phyloP scores from a whole-genome alignment of 2,329 filamentous ascomycete genomes.

The Alternaria sp. region DNA sequence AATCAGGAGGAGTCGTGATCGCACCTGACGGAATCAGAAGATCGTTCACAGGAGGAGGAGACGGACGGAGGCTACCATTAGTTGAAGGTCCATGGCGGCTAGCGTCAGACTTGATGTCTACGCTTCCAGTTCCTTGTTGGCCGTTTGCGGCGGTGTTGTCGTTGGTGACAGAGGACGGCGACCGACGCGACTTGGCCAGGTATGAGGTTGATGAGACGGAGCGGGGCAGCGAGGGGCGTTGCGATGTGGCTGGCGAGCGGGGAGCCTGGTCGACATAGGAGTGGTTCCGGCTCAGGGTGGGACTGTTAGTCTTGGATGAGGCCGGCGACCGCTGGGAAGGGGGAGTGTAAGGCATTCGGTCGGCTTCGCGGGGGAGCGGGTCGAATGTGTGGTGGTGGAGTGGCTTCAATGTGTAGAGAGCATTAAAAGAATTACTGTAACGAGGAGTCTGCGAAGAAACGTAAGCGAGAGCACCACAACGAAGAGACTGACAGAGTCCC shows the following conservation, averaged over 20 bases:
- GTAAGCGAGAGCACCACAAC: slow-evolving; percentile 21
- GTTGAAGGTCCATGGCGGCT: slow-evolving; percentile 34
- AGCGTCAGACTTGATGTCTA: slow-evolving; percentile 31
- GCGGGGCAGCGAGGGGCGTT: slow-evolving; percentile 61
- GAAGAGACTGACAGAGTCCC: not conserved
- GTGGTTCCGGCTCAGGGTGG: slow-evolving; percentile 59
- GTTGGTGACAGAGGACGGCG: slow-evolving; percentile 57
- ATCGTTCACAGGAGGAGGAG: slow-evolving; percentile 81
- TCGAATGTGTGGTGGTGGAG: slow-evolving; percentile 41
- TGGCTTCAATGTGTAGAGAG: slow-evolving; percentile 46
- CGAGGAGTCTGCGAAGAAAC: slow-evolving; percentile 12
- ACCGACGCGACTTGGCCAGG: slow-evolving; percentile 67
- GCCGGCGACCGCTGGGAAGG: slow-evolving; percentile 71
- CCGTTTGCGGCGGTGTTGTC: slow-evolving; percentile 44
- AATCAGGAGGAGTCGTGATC: slow-evolving; percentile 91
- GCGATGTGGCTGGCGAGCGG: slow-evolving; percentile 44
- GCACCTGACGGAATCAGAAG: slow-evolving; percentile 81
- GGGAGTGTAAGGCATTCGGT: slow-evolving; percentile 86
- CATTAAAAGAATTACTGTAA: slow-evolving; percentile 54
- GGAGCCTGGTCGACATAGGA: slow-evolving; percentile 56
- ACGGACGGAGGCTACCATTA: slow-evolving; percentile 76
- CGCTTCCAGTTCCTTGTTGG: slow-evolving; percentile 31
- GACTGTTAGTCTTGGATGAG: slow-evolving; percentile 63
- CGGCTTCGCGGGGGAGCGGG: slow-evolving; percentile 48
- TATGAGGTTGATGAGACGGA: slow-evolving; percentile 68